A percentile compares a stretch with the other conserved stretches of the same genome.
Evolutionary conservation across 139 green algal species (phyloP).

Genomic region (Picochlorum sp.): DNA sequence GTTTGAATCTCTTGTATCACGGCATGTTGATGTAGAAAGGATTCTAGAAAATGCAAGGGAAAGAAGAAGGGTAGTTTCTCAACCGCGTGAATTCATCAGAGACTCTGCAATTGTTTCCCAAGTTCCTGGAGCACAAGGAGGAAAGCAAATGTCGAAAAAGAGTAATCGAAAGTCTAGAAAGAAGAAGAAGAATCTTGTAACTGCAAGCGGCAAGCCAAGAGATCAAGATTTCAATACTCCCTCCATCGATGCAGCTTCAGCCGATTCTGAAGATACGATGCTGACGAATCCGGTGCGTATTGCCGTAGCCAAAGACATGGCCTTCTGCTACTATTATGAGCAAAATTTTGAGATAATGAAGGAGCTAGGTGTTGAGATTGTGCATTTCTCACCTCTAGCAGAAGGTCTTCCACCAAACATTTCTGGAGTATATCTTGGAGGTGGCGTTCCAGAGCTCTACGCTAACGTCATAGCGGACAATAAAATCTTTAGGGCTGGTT

Average conservation of each 20-base stretch:
- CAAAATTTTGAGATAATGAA: conserved; percentile 50
- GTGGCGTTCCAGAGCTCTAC: conserved; percentile 62
- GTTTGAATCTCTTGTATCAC: conserved; percentile 34
- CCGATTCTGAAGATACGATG: too few species aligned
- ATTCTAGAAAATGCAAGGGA: conserved; percentile 35
- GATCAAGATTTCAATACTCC: too few species aligned
- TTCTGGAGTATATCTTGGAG: conserved; percentile 73
- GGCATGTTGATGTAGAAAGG: conserved; percentile 45
- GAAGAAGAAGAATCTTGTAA: too few species aligned
- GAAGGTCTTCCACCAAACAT: conserved; percentile 67
- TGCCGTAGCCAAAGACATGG: conserved; percentile 59
- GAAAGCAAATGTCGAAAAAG: too few species aligned
- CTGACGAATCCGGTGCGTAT: too few species aligned
- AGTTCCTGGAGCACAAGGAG: too few species aligned
- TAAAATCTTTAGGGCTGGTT: conserved; percentile 28
- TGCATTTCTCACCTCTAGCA: conserved; percentile 81
- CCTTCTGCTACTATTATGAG: conserved; percentile 79
- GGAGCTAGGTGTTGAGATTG: conserved; percentile 62
- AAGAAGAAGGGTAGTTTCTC: too few species aligned
- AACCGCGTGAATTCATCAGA: too few species aligned
- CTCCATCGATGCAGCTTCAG: too few species aligned
- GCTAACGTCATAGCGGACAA: conserved; percentile 62
- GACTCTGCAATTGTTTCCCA: too few species aligned
- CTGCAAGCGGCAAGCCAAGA: too few species aligned
- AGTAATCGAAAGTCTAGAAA: too few species aligned